Percentiles rank a stretch among this genome's conserved stretches.
phyloP scores from a whole-genome alignment of 2,329 filamentous ascomycete genomes.

The Aspergillus sp. region DNA sequence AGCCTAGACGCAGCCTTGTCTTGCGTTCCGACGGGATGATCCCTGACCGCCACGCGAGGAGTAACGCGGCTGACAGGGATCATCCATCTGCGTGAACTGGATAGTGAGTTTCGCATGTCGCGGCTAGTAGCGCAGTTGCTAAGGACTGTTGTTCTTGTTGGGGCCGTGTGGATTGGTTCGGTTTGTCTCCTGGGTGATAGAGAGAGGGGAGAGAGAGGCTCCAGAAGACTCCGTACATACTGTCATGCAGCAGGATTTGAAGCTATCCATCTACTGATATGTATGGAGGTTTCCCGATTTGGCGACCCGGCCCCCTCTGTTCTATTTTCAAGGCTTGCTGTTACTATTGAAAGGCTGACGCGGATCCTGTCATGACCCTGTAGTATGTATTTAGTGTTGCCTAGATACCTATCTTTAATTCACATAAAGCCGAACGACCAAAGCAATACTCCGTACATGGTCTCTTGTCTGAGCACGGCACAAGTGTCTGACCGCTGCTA shows the following conservation, averaged over 20 bases:
- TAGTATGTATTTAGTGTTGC: no score
- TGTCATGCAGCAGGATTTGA: slow-evolving; percentile 1
- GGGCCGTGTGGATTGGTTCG: no score
- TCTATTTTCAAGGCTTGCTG: not conserved
- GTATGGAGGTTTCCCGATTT: not conserved
- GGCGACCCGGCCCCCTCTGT: not conserved
- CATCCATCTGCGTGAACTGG: slow-evolving; percentile 6
- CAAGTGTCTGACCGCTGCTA: not conserved
- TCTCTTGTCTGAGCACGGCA: not conserved
- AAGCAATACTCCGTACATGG: not conserved
- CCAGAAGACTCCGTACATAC: slow-evolving; percentile 1
- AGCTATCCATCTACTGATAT: not conserved
- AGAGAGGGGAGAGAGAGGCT: not conserved
- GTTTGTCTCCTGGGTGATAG: not conserved
- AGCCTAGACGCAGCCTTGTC: slow-evolving; percentile 18
- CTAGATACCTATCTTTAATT: no score
- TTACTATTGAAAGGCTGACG: not conserved
- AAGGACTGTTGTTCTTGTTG: no score
- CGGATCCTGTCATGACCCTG: not conserved
- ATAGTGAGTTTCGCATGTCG: not conserved
- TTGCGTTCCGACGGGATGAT: slow-evolving; percentile 11
- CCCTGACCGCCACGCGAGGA: slow-evolving; percentile 11
- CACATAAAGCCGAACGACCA: no score
- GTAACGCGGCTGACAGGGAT: slow-evolving; percentile 37
- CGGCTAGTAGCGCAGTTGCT: not conserved